Evolutionary conservation across 2,329 filamentous ascomycete species (phyloP), one percentile per base, ranked within the genome.

Genomic region (Tolypocladium cylindrosporum): DNA sequence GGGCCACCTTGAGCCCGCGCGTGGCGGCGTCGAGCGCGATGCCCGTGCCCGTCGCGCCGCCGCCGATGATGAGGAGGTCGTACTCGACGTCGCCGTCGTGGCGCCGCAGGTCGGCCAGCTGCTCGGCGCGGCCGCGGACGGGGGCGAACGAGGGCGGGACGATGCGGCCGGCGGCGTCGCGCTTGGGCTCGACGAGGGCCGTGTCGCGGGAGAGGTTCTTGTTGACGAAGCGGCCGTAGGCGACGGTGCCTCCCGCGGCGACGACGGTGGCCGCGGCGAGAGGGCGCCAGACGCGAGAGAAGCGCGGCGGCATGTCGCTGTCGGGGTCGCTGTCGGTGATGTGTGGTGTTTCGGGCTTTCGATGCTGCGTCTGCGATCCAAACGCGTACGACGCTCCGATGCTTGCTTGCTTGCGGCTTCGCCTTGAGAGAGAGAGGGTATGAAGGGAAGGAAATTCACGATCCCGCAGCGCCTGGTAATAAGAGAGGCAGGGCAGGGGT

Each of bases 21-120:
- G 89, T 92, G 27, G 85, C 87, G 41, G 89, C 89, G 72, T 94
- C 89, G 52, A 94, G 81, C 14, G 90, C 89, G 65, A 94, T 90
- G 31, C 89, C 89, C 7, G 89, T 81, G 16, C 89, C 89, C 2
- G 90, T 93, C 16, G 89, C 89, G 62, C 89, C 89, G 62, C 85
- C 89, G 58, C 89, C 89, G 65, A 93, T 90, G 65, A 94, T 78
- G 62, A 93, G 77, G 45, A 94, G 77, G 69, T 93, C 90, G 66
- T 92, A 93, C 56, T 83, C 71, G 31, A 68, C 65, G 53, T 68
- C 61, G 40, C 59, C 60, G 57, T 62, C 64, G 61, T 68, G 66
- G 27, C 67, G 67, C 11, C 72, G 68, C n/a, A 77, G 67, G 21
- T 75, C 72, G 50, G 72, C 71, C 31, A 77, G 70, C 65, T 75